Evolutionary conservation across 163 green algal species (phyloP), one percentile per base, ranked within the genome.

Genomic region (Chloroidium sp.): DNA sequence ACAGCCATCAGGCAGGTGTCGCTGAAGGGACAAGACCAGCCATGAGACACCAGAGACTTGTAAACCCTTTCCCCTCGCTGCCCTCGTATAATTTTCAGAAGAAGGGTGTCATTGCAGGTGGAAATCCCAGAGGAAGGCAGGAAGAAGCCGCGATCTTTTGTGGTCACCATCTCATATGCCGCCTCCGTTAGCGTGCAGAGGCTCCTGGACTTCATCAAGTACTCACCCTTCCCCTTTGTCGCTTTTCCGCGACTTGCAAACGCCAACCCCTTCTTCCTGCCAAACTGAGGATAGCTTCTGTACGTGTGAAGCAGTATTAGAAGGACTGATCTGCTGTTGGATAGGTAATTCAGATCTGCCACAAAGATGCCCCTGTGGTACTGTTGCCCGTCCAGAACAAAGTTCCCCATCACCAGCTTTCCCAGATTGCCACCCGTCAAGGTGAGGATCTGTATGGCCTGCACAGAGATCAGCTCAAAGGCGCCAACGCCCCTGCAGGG

Each of bases 191-290:
- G 81, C 67, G 80, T 87, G 61, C 36, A 64, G 61, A 8, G 58
- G 3, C 78, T 87, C 12, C 67, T 80, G 6, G 62, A 83, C 36
- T 84, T 83, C 59, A 62, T 87, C 69, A 72, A 75, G 83, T 87
- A 74, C 3, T 69, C 2, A 3, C 77, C 2, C 62, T 62, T 10
- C 13, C 6, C 77, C 8, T 61, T 36, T 36, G 36, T 36, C 36
- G 36, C 36, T 36, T 36, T 36, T 36, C 36, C 36, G 36, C 36
- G 36, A 36, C 36, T 36, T 36, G 36, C 36, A 36, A 36, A 36
- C 36, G 36, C 36, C 36, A 36, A 36, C 36, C 4, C 14, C 14
- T 62, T 77, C 14, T 77, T 12, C 14, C 74, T 60, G 36, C 36
- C 10, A 8, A 8, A 62, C 10, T 14, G 4, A 10, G 4, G 10